Percentiles rank a stretch among this genome's conserved stretches.
phyloP scores from a whole-genome alignment of 345 rosid genomes.

The Eucalyptus melliodora region DNA sequence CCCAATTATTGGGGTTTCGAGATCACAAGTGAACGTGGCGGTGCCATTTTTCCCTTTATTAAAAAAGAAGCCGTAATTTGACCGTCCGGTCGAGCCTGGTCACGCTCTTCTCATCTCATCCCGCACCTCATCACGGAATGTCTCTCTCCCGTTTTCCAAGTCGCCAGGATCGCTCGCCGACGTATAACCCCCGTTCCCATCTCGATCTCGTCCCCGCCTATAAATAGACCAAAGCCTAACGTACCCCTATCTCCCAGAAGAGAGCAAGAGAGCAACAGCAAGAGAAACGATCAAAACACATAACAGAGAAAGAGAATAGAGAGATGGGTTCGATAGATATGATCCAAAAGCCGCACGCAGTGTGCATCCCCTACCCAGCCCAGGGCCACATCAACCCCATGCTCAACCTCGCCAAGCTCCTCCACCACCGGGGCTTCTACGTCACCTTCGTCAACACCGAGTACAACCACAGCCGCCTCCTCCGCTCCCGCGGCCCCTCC shows the following conservation, averaged over 20 bases:
- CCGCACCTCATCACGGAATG: not conserved
- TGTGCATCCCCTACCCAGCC: conserved; percentile 44
- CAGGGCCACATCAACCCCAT: conserved; percentile 53
- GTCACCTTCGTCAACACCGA: conserved; percentile 46
- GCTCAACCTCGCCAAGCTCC: conserved; percentile 38
- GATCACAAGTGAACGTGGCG: not conserved
- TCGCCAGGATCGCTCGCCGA: not conserved
- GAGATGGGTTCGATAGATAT: not conserved
- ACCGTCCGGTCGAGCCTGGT: not conserved
- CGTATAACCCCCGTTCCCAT: not conserved
- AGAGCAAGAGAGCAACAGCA: no score
- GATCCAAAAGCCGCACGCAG: conserved; percentile 21
- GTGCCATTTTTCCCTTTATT: not conserved
- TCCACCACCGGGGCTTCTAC: conserved; percentile 28
- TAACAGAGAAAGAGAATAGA: not conserved
- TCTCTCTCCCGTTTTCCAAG: not conserved
- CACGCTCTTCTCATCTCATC: not conserved
- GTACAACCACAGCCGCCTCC: conserved; percentile 31
- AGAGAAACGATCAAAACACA: not conserved
- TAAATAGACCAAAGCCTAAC: not conserved
- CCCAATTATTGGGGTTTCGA: not conserved
- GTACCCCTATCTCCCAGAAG: not conserved
- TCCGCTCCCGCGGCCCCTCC: conserved; percentile 14
- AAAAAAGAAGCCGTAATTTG: not conserved
- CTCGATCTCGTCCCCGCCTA: not conserved